These are phyloP conservation scores for Apophysomyces variabilis DNA, from an alignment of 371 early-diverging fungal genomes.

Conservation along the genomic window DNA sequence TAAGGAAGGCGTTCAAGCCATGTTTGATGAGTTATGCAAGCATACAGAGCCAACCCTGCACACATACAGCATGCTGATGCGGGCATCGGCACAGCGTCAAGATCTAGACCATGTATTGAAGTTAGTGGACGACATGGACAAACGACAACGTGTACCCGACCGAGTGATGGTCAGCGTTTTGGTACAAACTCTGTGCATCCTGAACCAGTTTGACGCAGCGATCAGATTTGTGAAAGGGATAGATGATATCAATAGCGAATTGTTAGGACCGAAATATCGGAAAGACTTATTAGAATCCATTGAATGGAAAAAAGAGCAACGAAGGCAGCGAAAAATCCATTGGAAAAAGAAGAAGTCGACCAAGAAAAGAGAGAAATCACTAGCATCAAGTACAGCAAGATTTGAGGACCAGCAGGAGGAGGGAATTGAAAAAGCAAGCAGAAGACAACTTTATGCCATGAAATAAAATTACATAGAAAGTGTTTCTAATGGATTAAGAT, in stretches of 20 bases:
- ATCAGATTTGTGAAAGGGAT: slow-evolving; percentile 11
- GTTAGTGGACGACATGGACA: slow-evolving; percentile 23
- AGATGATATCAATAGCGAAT: background rate
- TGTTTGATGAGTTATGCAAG: slow-evolving; percentile 17
- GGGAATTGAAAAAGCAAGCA: background rate
- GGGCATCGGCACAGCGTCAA: slow-evolving; percentile 10
- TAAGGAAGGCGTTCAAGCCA: background rate
- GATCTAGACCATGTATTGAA: slow-evolving; percentile 9
- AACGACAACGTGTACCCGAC: slow-evolving; percentile 14
- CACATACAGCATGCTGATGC: slow-evolving; percentile 20
- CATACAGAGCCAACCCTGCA: slow-evolving; percentile 12
- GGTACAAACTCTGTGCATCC: slow-evolving; percentile 18
- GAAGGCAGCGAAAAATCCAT: background rate
- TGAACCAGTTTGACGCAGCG: slow-evolving; percentile 12
- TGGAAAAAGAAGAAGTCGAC: slow-evolving; percentile 8
- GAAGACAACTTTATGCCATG: background rate
- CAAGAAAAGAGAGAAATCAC: background rate
- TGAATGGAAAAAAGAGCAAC: slow-evolving; percentile 5
- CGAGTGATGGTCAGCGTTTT: slow-evolving; percentile 17
- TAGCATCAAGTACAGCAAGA: too few species aligned
- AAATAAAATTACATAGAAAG: background rate
- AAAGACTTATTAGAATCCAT: background rate
- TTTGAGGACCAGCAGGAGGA: background rate
- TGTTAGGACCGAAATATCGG: background rate
- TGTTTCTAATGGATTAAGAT: slow-evolving; percentile 5